A percentile compares a stretch with the other conserved stretches of the same genome.
These are phyloP conservation scores for Lizanozyma gosingica DNA, from an alignment of 1,139 yeast species.

Conservation along the genomic window DNA sequence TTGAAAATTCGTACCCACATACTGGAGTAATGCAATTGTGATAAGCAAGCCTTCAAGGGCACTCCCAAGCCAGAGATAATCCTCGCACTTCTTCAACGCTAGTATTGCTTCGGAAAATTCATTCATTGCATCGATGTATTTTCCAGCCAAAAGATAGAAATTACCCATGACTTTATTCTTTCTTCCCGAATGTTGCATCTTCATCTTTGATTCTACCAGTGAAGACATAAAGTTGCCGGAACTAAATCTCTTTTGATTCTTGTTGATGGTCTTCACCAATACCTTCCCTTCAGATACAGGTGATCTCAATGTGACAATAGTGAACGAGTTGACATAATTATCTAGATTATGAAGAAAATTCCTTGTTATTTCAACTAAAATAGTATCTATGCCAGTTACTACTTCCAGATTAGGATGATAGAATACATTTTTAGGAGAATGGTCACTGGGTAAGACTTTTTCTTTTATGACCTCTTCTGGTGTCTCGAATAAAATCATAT, in stretches of 20 bases:
- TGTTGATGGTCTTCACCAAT: neutral
- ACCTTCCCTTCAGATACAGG: constrained; percentile 40
- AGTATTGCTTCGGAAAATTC: constrained; percentile 66
- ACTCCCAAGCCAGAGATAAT: constrained; percentile 81
- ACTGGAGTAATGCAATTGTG: constrained; percentile 52
- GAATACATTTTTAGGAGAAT: constrained; percentile 16
- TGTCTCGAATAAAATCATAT: constrained; percentile 50
- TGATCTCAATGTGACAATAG: constrained; percentile 63
- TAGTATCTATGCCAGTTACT: constrained; percentile 50
- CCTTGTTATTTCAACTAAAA: constrained; percentile 63
- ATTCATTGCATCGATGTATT: constrained; percentile 58
- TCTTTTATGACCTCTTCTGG: constrained; percentile 19
- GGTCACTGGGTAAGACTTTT: constrained; percentile 8
- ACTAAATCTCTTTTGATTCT: constrained; percentile 29
- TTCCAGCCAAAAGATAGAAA: constrained; percentile 72
- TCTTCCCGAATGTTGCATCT: constrained; percentile 48
- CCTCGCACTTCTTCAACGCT: constrained; percentile 54
- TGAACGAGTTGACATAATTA: constrained; percentile 58
- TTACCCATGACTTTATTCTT: constrained; percentile 70
- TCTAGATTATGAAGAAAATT: constrained; percentile 58
- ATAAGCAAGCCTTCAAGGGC: constrained; percentile 76
- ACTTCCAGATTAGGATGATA: constrained; percentile 16
- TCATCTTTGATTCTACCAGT: constrained; percentile 15
- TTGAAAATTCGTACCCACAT: constrained; percentile 49
- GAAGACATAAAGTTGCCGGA: constrained; percentile 19